Base-by-base conservation (phyloP, 2,329 filamentous ascomycete species). In the Aspergillus piperis region DNA sequence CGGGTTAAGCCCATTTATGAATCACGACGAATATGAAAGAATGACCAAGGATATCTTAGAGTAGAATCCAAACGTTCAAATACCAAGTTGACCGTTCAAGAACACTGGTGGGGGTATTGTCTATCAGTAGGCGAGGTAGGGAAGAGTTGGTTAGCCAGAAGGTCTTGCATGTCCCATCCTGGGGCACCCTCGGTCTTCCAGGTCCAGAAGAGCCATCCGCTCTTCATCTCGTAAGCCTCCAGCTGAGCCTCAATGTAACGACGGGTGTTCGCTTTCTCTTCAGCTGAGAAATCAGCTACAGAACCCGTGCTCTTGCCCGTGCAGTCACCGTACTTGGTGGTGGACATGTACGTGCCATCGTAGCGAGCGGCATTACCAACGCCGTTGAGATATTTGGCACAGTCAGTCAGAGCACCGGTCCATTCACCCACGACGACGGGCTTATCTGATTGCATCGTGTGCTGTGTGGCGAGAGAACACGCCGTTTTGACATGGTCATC, bases 401-500 rank as follows among this genome's bases (percentile, higher is more conserved):
- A 85, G 63, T 84, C 81, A 2, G 88, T 90, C 81, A 89, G 83
- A 13, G 87, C 88, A 21, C 82, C 87, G 1, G 84, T 85, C 87
- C 88, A 90, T 71, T 90, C 88, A 44, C 88, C 88, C 5, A 88
- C 83, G 57, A 90, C 78, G n/a, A 84, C 83, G 81, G 84, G 88
- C 72, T 90, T 89, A 72, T 90, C 86, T 5, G 80, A 78, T 32
- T 80, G 77, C 6, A 74, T 71, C 60, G 80, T 68, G 63, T 85
- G 86, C 7, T 74, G 69, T 2, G 73, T 70, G 2, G 80, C 81
- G 64, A 83, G 82, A 55, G 78, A 79, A 75, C 87, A 90, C 54
- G 84, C 86, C 27, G 77, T 74, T 59, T 82, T 74, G 39, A 84
- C 75, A 65, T 90, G 88, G 58, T 84, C 70, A 64, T 78, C 75